Evolutionary conservation across 2,329 filamentous ascomycete genomes (phyloP).

Genomic region (Dothideomycetes sp.): DNA sequence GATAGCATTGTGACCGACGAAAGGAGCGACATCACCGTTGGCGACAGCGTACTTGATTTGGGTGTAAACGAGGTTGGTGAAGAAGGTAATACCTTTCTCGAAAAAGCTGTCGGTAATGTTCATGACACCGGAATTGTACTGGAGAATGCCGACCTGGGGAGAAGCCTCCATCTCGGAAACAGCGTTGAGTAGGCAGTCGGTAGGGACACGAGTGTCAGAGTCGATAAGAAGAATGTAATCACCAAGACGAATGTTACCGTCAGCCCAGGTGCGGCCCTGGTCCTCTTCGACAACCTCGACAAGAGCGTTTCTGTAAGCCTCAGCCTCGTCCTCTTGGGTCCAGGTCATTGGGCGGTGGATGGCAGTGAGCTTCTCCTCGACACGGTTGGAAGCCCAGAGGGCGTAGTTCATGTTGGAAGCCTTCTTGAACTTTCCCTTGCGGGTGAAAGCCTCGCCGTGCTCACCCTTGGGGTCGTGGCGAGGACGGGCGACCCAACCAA

Average conservation of each 20-base stretch:
- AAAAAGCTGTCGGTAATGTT: conserved; percentile 61
- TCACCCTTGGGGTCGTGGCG: conserved; percentile 41
- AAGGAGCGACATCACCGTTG: conserved; percentile 66
- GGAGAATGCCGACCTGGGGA: conserved; percentile 67
- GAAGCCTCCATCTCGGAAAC: conserved; percentile 75
- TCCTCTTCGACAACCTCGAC: conserved; percentile 53
- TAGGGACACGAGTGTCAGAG: conserved; percentile 67
- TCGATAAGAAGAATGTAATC: conserved; percentile 74
- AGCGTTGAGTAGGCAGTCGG: conserved; percentile 67
- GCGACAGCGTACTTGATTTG: conserved; percentile 68
- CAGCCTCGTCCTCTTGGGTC: conserved; percentile 57
- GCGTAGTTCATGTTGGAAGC: conserved; percentile 66
- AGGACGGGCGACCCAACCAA: conserved; percentile 39
- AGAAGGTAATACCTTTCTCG: conserved; percentile 31
- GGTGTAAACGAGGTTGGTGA: conserved; percentile 59
- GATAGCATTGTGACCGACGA: conserved; percentile 71
- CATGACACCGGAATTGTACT: conserved; percentile 70
- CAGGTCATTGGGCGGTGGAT: conserved; percentile 50
- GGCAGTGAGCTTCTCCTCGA: conserved; percentile 55
- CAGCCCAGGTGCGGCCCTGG: conserved; percentile 64
- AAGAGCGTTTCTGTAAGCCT: conserved; percentile 53
- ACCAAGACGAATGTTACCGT: conserved; percentile 75
- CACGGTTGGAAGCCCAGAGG: conserved; percentile 49
- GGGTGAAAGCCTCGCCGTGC: conserved; percentile 38
- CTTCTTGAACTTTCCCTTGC: conserved; percentile 60